A percentile compares a stretch with the other conserved stretches of the same genome.
Conservation (phyloP, 2,329 filamentous ascomycete species). For the Phialophora expanda region DNA sequence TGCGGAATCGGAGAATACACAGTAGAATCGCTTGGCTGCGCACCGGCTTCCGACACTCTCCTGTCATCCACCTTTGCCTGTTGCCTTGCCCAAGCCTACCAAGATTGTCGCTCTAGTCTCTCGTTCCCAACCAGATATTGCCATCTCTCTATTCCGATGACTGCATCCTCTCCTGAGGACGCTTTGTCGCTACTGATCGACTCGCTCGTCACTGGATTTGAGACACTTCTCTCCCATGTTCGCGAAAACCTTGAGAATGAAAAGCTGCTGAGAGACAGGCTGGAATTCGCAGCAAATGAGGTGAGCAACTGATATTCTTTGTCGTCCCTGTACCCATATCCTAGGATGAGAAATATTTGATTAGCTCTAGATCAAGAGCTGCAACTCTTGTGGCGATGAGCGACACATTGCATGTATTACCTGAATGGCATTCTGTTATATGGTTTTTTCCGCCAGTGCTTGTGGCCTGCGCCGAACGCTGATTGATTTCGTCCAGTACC, state of each 20-base stretch:
- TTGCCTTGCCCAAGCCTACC: slow-evolving; percentile 8
- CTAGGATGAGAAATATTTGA: slow-evolving; percentile 51
- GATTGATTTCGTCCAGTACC: slow-evolving; percentile 41
- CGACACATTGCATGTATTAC: slow-evolving; percentile 63
- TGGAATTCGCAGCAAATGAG: slow-evolving; percentile 35
- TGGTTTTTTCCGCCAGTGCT: slow-evolving; percentile 34
- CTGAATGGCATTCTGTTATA: slow-evolving; percentile 49
- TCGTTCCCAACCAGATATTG: background rate
- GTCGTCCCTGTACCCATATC: background rate
- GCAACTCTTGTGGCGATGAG: slow-evolving; percentile 62
- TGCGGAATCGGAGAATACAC: background rate
- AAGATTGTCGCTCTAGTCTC: background rate
- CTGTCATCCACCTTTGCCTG: background rate
- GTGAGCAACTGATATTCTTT: slow-evolving; percentile 19
- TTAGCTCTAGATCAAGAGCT: slow-evolving; percentile 89
- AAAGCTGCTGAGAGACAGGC: slow-evolving; percentile 26
- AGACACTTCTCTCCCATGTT: slow-evolving; percentile 23
- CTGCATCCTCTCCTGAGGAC: slow-evolving; percentile 20
- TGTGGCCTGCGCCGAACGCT: slow-evolving; percentile 41
- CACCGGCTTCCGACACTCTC: background rate
- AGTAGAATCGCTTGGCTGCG: background rate
- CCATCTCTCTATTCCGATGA: slow-evolving; percentile 26
- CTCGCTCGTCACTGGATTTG: slow-evolving; percentile 27
- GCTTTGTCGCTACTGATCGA: slow-evolving; percentile 22
- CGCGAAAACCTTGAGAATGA: slow-evolving; percentile 23